Conservation (phyloP, 257 asterid genomes). For the Solanum corneliomulleri region DNA sequence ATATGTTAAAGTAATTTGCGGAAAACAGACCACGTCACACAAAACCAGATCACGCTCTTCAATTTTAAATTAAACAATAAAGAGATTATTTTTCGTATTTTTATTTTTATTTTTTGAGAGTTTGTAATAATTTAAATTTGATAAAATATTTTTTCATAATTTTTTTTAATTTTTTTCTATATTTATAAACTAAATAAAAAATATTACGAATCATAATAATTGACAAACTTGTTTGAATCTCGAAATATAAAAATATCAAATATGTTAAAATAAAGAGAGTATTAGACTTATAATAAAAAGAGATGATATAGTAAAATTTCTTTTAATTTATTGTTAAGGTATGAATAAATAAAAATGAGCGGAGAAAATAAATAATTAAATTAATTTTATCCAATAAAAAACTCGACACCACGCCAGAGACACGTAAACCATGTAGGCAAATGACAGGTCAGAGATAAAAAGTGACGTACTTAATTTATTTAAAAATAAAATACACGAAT, state of each 20-base stretch:
- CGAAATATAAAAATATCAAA: too few relatives aligned
- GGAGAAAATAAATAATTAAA: not conserved
- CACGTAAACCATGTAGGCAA: constrained; percentile 17
- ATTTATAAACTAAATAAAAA: too few relatives aligned
- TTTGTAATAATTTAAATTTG: too few relatives aligned
- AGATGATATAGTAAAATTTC: too few relatives aligned
- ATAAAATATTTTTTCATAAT: too few relatives aligned
- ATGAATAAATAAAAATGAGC: too few relatives aligned
- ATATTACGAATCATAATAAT: too few relatives aligned
- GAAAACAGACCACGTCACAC: constrained; percentile 54
- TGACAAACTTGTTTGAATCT: too few relatives aligned
- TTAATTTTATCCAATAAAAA: constrained; percentile 27
- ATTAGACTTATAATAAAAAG: not conserved
- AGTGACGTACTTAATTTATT: constrained; percentile 14
- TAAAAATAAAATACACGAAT: constrained; percentile 9
- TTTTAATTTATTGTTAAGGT: too few relatives aligned
- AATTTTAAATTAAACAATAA: too few relatives aligned
- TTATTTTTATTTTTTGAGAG: rapidly evolving
- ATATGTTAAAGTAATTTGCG: not conserved
- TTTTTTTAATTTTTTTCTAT: too few relatives aligned
- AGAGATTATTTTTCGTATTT: not conserved
- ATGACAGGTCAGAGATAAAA: constrained; percentile 43
- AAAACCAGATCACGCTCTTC: not conserved
- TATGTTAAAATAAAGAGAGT: too few relatives aligned
- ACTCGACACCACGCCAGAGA: not conserved